Percentiles rank a stretch among this genome's conserved stretches.
phyloP scores from a whole-genome alignment of 2,329 filamentous ascomycete genomes.

The Phoma sp. region DNA sequence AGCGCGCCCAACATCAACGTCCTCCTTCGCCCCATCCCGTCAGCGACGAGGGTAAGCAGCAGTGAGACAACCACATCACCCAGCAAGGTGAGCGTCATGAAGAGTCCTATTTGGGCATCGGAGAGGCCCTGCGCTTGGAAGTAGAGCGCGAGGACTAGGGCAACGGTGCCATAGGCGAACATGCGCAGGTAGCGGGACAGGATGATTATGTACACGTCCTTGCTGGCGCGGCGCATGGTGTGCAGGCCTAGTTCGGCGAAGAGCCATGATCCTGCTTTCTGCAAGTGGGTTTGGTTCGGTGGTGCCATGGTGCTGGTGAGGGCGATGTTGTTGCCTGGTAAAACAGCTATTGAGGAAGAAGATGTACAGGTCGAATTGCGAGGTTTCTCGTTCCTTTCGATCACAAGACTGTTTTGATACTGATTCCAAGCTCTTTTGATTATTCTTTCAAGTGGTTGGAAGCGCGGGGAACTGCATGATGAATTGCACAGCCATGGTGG shows the following conservation, averaged over 20 bases:
- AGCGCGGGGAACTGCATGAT: not conserved
- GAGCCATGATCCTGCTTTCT: not conserved
- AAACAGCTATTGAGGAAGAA: no score
- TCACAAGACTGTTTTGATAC: no score
- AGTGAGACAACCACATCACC: slow-evolving; percentile 47
- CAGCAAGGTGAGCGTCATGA: slow-evolving; percentile 50
- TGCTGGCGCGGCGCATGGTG: slow-evolving; percentile 34
- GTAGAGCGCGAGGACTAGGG: slow-evolving; percentile 47
- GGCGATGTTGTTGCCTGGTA: no score
- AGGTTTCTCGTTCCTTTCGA: no score
- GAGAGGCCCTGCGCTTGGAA: slow-evolving; percentile 44
- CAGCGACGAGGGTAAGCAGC: slow-evolving; percentile 47
- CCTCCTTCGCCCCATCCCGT: slow-evolving; percentile 41
- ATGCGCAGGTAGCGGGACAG: slow-evolving; percentile 46
- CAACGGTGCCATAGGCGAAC: slow-evolving; percentile 45
- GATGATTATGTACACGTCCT: slow-evolving; percentile 45
- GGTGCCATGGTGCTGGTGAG: no score
- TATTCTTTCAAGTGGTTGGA: not conserved
- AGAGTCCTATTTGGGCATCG: slow-evolving; percentile 47
- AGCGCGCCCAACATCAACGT: slow-evolving; percentile 43
- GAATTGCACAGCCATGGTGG: slow-evolving; percentile 16
- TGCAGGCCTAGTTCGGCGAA: slow-evolving; percentile 34
- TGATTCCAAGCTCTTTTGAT: not conserved
- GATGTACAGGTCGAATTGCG: no score
- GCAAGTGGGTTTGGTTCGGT: not conserved